These are phyloP conservation scores for Psidium friedrichsthalianum DNA, from an alignment of 345 rosid species.

Conservation along the genomic window DNA sequence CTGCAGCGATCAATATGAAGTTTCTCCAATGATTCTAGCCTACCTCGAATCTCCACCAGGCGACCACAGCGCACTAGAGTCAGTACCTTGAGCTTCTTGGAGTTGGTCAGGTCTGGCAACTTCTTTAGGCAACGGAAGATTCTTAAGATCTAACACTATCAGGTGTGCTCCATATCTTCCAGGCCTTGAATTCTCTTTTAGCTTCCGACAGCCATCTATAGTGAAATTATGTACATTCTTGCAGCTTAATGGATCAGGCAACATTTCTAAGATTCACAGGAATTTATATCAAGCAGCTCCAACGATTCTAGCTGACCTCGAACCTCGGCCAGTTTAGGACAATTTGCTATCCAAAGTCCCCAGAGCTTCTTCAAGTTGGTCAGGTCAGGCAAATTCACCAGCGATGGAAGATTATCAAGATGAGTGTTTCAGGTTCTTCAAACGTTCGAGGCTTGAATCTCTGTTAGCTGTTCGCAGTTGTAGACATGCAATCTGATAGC, in stretches of 20 bases:
- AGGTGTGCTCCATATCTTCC: not conserved
- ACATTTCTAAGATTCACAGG: fast-evolving
- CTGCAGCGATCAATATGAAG: fast-evolving
- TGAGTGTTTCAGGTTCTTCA: fast-evolving
- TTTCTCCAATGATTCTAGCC: fast-evolving
- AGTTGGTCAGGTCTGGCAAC: not conserved
- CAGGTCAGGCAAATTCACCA: not conserved
- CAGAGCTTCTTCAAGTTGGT: not conserved
- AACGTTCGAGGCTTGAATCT: not conserved
- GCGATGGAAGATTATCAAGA: fast-evolving
- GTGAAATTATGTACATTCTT: fast-evolving
- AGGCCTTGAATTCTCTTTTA: not conserved
- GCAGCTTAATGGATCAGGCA: not conserved
- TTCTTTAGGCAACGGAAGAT: not conserved
- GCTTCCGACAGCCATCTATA: fast-evolving
- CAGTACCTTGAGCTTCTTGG: fast-evolving
- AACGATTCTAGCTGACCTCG: not conserved
- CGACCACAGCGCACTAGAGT: fast-evolving
- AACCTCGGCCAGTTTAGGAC: not conserved
- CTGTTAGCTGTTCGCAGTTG: fast-evolving
- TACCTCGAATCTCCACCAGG: not conserved
- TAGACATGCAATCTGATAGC: not conserved
- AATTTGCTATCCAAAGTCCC: fast-evolving
- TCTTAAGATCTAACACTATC: not conserved
- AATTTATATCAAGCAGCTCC: fast-evolving